phyloP scores from a whole-genome alignment of 2,329 filamentous ascomycete genomes.

The Colletotrichum camelliae region DNA sequence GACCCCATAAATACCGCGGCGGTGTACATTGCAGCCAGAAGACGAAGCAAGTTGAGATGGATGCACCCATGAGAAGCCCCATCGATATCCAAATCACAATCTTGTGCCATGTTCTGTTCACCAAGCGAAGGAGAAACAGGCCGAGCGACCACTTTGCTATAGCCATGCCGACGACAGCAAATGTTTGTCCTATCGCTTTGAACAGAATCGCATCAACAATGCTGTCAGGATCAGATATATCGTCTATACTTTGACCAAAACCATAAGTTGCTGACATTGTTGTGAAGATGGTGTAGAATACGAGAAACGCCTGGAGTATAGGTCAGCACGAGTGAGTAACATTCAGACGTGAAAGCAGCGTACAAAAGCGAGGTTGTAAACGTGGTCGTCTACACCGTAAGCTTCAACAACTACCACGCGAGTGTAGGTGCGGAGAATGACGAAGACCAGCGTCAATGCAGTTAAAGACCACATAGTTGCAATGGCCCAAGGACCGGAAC shows the following conservation, averaged over 20 bases:
- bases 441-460: slow-evolving; percentile 28
- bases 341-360: neutral
- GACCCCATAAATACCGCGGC: slow-evolving; percentile 19
- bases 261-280: neutral
- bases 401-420: slow-evolving; percentile 33
- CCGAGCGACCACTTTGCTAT: slow-evolving; percentile 43
- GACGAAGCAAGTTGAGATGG: slow-evolving; percentile 11
- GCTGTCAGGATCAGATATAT: slow-evolving; percentile 18
- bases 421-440: slow-evolving; percentile 39
- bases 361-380: slow-evolving; percentile 35
- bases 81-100: slow-evolving; percentile 38
- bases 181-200: slow-evolving; percentile 38
- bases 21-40: slow-evolving; percentile 27
- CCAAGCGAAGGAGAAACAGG: slow-evolving; percentile 42
- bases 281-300: neutral
- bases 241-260: neutral
- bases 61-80: slow-evolving; percentile 19
- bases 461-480: slow-evolving; percentile 31
- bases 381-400: slow-evolving; percentile 38
- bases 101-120: slow-evolving; percentile 37
- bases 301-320: neutral
- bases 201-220: slow-evolving; percentile 31
- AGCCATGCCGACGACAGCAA: slow-evolving; percentile 43
- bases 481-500: neutral
- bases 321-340: neutral